Base-by-base conservation (phyloP, 805 yeast species). In the Wickerhamiella azymoides region DNA sequence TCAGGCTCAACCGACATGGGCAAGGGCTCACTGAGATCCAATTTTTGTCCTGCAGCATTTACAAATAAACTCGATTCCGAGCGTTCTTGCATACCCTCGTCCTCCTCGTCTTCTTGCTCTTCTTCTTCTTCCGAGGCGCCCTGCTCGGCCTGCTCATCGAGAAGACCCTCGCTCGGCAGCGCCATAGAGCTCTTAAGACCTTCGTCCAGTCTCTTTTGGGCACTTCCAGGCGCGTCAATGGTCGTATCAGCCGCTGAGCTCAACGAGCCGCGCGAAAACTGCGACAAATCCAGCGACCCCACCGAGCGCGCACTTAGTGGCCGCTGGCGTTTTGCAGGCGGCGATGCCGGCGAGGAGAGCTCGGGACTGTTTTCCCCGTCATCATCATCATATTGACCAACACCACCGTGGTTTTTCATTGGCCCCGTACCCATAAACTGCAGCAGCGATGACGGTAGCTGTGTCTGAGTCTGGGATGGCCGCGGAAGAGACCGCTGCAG, bases 31-130 rank as follows among this genome's bases (percentile, higher is more conserved):
- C 7, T 7, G 7, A 21, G 24, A 7, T 21, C 24, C 7, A 21
- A 7, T 7, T 21, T 7, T 21, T 21, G 24, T 7, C 24, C 24
- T 5, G 24, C 24, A 4, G 24, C 24, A 21, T 21, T 21, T 7
- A 21, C 24, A 21, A 21, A 21, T 7, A 21, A 21, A 21, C 24
- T 21, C 24, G 24, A 21, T 21, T 7, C 24, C 4, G 24, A 21
- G 24, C 7, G 24, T 7, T 21, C 24, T 21, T 52, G 49, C 25
- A 47, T 52, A 10, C 47, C 43, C 2, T 48, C 52, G 2, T 50
- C 53, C 9, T 43, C 51, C 13, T 48, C 47, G 8, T 46, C 49
- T 1, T 49, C 55, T 9, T 46, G 11, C 10, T 14, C 36, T 3
- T 32, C 36, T n/a, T 32, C 8, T 4, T 28, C 8, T 9, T 28